phyloP scores from a whole-genome alignment of 495 filamentous ascomycete genomes.

The Lasiosphaeria hispida region DNA sequence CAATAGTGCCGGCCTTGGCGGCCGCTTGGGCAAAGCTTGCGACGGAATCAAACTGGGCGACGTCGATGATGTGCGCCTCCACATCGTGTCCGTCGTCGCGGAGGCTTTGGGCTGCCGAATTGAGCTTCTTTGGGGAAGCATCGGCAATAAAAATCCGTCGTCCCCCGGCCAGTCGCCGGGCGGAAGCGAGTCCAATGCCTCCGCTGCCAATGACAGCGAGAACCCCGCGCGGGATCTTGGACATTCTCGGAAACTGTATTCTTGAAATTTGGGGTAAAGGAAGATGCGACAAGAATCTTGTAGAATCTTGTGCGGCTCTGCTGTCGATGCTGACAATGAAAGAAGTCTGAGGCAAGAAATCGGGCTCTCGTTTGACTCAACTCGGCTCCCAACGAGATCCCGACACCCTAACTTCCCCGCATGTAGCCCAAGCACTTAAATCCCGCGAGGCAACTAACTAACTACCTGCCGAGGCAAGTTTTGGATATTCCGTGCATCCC shows the following conservation, averaged over 20 bases:
- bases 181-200: constrained; percentile 24
- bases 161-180: constrained; percentile 18
- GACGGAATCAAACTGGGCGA: constrained; percentile 19
- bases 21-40: constrained; percentile 46
- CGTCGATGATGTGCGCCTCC: constrained; percentile 21
- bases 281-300: too few relatives aligned
- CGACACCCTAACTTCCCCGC: too few relatives aligned
- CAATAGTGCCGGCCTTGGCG: constrained; percentile 63
- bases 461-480: too few relatives aligned
- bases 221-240: constrained; percentile 10
- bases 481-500: too few relatives aligned
- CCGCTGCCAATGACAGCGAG: constrained; percentile 23
- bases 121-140: constrained; percentile 16
- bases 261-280: too few relatives aligned
- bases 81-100: constrained; percentile 18
- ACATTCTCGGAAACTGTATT: not conserved
- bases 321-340: too few relatives aligned
- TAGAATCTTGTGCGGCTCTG: too few relatives aligned
- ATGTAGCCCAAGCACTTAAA: too few relatives aligned
- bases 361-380: too few relatives aligned
- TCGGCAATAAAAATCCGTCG: constrained; percentile 20
- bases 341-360: too few relatives aligned
- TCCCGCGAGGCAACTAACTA: too few relatives aligned
- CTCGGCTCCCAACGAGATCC: too few relatives aligned
- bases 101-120: constrained; percentile 15